Percentiles rank a stretch among this genome's conserved stretches.
Conservation (phyloP, 1,284 basidiomycete genomes). For the Marasmius fiardii region DNA sequence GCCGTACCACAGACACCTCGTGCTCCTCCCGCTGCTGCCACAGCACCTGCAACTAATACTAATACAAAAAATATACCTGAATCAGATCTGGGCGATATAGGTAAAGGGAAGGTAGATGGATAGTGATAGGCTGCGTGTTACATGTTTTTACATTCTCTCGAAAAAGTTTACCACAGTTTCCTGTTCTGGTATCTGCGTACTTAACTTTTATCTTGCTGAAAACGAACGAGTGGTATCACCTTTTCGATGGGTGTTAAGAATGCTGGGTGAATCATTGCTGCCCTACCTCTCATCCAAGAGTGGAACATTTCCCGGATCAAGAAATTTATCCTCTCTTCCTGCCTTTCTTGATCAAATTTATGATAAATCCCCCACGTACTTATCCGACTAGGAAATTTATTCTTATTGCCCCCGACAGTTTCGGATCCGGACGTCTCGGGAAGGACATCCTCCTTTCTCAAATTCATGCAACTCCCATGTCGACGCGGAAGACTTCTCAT, state of each 20-base stretch:
- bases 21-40: constrained; percentile 30
- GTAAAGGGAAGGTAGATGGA: constrained; percentile 5
- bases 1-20: constrained; percentile 32
- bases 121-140: neutral
- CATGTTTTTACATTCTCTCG: constrained; percentile 7
- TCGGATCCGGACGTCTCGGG: too few species aligned
- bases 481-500: too few species aligned
- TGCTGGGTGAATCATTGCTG: too few species aligned
- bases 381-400: too few species aligned
- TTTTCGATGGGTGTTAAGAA: too few species aligned
- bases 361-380: neutral
- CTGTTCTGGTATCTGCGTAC: neutral
- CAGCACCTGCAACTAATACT: constrained; percentile 21
- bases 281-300: too few species aligned
- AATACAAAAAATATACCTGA: constrained; percentile 26
- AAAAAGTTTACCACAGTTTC: constrained; percentile 1
- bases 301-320: too few species aligned
- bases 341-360: neutral
- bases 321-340: too few species aligned
- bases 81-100: constrained; percentile 10
- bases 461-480: too few species aligned
- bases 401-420: too few species aligned
- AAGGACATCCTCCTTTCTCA: too few species aligned
- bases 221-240: too few species aligned
- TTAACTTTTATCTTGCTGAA: neutral